Conservation (phyloP, 495 filamentous ascomycete species). For the Aspergillus kassunensis region DNA sequence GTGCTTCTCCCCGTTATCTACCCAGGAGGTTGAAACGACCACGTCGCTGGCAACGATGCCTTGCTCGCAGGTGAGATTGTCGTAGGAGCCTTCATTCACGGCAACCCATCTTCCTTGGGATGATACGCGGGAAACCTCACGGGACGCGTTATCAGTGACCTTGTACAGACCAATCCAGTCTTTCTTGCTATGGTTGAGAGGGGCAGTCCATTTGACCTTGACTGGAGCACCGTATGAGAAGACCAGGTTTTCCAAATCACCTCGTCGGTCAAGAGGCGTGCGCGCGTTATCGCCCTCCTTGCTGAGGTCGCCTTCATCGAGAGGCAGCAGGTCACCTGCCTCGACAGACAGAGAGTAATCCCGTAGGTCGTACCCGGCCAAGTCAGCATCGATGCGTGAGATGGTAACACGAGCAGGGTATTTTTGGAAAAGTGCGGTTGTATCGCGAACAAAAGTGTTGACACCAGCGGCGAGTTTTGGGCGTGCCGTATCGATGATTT, state of each 20-base stretch:
- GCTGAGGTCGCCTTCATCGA: conserved; percentile 47
- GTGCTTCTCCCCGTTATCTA: conserved; percentile 42
- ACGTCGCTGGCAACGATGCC: conserved; percentile 73
- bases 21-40: conserved; percentile 36
- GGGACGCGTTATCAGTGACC: conserved; percentile 84
- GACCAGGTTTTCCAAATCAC: conserved; percentile 65
- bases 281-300: conserved; percentile 50
- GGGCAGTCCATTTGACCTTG: conserved; percentile 87
- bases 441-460: conserved; percentile 81
- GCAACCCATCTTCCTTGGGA: conserved; percentile 91
- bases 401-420: conserved; percentile 88
- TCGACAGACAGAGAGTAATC: conserved; percentile 77
- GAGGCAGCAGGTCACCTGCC: conserved; percentile 53
- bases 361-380: conserved; percentile 78
- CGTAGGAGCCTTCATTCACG: conserved; percentile 69
- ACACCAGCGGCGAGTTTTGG: conserved; percentile 85
- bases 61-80: conserved; percentile 68
- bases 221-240: conserved; percentile 91
- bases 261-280: conserved; percentile 46
- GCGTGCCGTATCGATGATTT: conserved; percentile 81
- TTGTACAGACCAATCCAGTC: conserved; percentile 97
- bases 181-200: conserved; percentile 82
- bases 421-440: conserved; percentile 79
- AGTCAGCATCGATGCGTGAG: conserved; percentile 72
- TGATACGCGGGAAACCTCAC: conserved; percentile 75